Evolutionary conservation across 2,329 filamentous ascomycete genomes (phyloP), one percentile per base, ranked within the genome.

Genomic region (Annulohypoxylon truncatum): DNA sequence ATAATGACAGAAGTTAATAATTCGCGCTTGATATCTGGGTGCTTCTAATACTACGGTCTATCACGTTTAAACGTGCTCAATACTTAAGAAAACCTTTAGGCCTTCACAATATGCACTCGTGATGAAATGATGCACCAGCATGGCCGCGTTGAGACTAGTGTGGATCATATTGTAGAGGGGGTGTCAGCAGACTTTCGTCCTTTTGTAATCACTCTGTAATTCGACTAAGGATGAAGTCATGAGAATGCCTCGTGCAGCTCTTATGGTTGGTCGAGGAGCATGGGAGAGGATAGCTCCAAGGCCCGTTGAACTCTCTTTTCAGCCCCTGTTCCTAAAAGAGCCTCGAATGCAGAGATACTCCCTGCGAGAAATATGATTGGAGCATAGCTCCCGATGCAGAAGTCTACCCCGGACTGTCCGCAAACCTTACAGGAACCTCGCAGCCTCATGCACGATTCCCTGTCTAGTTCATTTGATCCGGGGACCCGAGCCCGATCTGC

Each of bases 391-490:
- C n/a, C 15, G 26, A n/a, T 48, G 13, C 9, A 20, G 26, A 18
- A 29, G 5, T 22, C 9, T 51, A 50, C 47, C 47, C 47, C 47
- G 47, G 47, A 51, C 44, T 51, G 29, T 5, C 47, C 18, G 47
- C 28, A 8, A 50, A 38, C 35, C 35, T 38, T 38, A 38, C 35
- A 18, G 35, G 15, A 38, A 51, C 28, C 28, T 20, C 22, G n/a
- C 28, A 33, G 29, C 47, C 22, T 35, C 47, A 51, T 35, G 47
- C 29, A 24, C 22, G 15, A 51, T 35, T 13, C 29, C 47, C 20
- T 51, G 47, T 31, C 26, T 51, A 51, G 29, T 15, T n/a, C 12
- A 28, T 15, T 51, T 26, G 47, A 51, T 51, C 47, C 28, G 47
- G 47, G 47, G 29, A 33, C 28, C 33, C 10, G 47, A 20, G 8